Evolutionary conservation across 2,329 filamentous ascomycete species (phyloP).

Genomic region (Monilinia polystroma): DNA sequence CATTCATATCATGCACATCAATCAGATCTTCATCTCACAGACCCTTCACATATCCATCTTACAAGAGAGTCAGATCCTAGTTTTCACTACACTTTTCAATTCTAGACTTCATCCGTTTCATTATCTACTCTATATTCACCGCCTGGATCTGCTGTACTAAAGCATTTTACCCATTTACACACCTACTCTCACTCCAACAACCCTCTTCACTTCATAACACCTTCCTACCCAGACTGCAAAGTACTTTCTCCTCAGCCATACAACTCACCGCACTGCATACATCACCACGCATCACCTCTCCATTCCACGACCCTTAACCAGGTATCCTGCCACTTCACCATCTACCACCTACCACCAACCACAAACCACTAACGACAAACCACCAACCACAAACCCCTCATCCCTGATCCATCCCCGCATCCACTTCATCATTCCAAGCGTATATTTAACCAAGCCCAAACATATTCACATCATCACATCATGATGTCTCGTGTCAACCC

Average conservation of each 20-base stretch:
- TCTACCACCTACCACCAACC: neutral
- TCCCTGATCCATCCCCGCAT: neutral
- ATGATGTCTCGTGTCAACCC: neutral
- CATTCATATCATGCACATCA: neutral
- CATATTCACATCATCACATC: neutral
- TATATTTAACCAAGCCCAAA: neutral
- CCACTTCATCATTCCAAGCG: neutral
- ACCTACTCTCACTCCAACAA: neutral
- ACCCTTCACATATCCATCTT: neutral
- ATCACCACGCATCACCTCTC: neutral
- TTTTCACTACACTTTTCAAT: neutral
- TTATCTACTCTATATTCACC: neutral
- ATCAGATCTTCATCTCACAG: conserved; percentile 8
- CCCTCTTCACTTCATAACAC: neutral
- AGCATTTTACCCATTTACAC: neutral
- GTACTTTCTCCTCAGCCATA: neutral
- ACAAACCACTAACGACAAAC: too few species aligned
- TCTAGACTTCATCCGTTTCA: neutral
- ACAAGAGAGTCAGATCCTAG: conserved; percentile 3
- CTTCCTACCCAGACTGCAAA: too few species aligned
- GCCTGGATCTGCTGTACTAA: too few species aligned
- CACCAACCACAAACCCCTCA: too few species aligned
- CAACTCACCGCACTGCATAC: neutral
- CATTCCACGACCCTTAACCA: too few species aligned
- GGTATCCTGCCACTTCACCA: too few species aligned